Evolutionary conservation across 768 basidiomycete species (phyloP).

Genomic region (Suillus luteus): DNA sequence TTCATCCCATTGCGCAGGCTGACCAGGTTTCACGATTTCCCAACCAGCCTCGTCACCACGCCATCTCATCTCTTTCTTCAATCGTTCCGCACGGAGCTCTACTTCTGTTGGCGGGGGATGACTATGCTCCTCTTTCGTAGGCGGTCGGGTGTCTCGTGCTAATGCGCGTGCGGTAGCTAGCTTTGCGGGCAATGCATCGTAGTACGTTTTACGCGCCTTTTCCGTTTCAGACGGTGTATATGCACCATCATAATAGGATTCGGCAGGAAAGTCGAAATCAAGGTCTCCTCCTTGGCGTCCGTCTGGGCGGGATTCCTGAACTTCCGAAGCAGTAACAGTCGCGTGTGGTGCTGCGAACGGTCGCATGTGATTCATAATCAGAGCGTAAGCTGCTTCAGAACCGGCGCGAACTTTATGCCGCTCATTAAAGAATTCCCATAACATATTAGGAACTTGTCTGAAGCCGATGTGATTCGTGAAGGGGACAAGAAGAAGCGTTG

Average conservation of each 20-base stretch:
- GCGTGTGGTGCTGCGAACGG: constrained; percentile 48
- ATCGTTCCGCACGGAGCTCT: constrained; percentile 82
- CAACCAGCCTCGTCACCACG: constrained; percentile 76
- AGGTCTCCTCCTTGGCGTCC: constrained; percentile 53
- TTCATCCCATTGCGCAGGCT: constrained; percentile 74
- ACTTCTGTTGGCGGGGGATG: constrained; percentile 87
- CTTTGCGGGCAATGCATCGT: constrained; percentile 64
- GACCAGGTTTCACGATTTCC: constrained; percentile 68
- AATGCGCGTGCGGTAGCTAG: constrained; percentile 75
- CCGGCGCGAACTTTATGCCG: constrained; percentile 78
- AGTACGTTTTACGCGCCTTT: constrained; percentile 75
- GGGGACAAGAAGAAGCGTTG: constrained; percentile 77
- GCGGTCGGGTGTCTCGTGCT: constrained; percentile 70
- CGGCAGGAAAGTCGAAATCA: constrained; percentile 70
- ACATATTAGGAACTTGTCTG: constrained; percentile 83
- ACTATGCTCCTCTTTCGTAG: constrained; percentile 80
- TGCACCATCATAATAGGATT: constrained; percentile 70
- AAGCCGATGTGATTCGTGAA: constrained; percentile 80
- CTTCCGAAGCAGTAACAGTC: constrained; percentile 21
- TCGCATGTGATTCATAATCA: constrained; percentile 65
- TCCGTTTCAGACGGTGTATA: constrained; percentile 60
- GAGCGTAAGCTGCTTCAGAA: constrained; percentile 75
- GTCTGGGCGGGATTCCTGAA: constrained; percentile 8
- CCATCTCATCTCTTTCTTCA: constrained; percentile 91
- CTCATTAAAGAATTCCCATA: constrained; percentile 91